These are phyloP conservation scores for Clarireedia homoeocarpa DNA, from an alignment of 2,329 filamentous ascomycete species.

Conservation along the genomic window DNA sequence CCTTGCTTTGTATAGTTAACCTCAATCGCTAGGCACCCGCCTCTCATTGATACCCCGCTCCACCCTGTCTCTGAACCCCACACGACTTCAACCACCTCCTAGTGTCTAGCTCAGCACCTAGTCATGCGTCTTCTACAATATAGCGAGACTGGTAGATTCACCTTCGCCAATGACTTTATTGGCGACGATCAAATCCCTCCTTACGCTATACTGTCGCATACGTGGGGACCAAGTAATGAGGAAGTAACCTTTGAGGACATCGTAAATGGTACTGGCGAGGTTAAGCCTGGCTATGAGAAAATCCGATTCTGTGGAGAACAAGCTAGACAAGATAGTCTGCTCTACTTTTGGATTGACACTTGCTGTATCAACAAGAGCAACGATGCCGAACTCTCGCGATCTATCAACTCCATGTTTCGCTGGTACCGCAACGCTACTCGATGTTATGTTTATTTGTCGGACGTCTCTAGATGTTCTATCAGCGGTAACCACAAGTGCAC, in stretches of 20 bases:
- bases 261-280: neutral
- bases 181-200: constrained; percentile 10
- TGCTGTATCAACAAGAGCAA: no score
- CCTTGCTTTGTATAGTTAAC: neutral
- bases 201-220: constrained; percentile 26
- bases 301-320: no score
- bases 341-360: no score
- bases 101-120: neutral
- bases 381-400: no score
- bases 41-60: neutral
- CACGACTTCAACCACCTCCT: neutral
- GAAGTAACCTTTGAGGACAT: constrained; percentile 17
- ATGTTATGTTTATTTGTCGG: no score
- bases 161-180: constrained; percentile 6
- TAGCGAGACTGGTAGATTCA: constrained; percentile 10
- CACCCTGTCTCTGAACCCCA: neutral
- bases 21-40: neutral
- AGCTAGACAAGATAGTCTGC: no score
- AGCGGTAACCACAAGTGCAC: no score
- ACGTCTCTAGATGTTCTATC: no score
- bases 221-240: constrained; percentile 16
- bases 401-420: no score
- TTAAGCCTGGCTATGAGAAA: constrained; percentile 9
- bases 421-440: no score
- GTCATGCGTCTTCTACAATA: constrained; percentile 7